A percentile compares a stretch with the other conserved stretches of the same genome.
These are phyloP conservation scores for Cyclotella atomus DNA, from an alignment of 108 stramenopile species.

Conservation along the genomic window DNA sequence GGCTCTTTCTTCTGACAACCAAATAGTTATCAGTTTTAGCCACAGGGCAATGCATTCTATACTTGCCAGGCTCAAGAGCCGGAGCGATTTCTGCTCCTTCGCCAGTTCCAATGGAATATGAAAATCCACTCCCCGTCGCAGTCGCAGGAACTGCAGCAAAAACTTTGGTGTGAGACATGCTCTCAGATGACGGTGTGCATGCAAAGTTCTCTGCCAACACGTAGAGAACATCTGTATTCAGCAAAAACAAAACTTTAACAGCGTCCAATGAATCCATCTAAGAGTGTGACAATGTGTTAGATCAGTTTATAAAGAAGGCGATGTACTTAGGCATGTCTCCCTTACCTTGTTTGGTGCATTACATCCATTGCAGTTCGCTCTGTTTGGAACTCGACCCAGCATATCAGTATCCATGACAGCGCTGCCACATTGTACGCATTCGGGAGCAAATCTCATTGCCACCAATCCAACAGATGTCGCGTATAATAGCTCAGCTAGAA, in stretches of 20 bases:
- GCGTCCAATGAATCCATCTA: slow-evolving; percentile 27
- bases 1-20: slow-evolving; percentile 12
- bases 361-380: slow-evolving; percentile 19
- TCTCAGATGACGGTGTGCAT: slow-evolving; percentile 31
- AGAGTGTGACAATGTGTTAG: no score
- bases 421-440: slow-evolving; percentile 38
- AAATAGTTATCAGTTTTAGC: slow-evolving; percentile 37
- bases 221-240: slow-evolving; percentile 33
- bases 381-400: slow-evolving; percentile 10
- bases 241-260: slow-evolving; percentile 38
- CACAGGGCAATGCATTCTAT: slow-evolving; percentile 49
- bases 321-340: no score
- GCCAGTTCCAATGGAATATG: slow-evolving; percentile 34
- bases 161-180: slow-evolving; percentile 12
- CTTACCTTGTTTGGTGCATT: slow-evolving; percentile 14
- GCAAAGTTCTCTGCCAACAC: slow-evolving; percentile 32
- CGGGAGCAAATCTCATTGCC: slow-evolving; percentile 39
- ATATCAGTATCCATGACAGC: slow-evolving; percentile 19
- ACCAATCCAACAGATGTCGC: slow-evolving; percentile 40
- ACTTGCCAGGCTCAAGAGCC: slow-evolving; percentile 11
- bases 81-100: slow-evolving; percentile 20
- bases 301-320: no score
- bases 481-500: slow-evolving; percentile 38
- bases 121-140: slow-evolving; percentile 35
- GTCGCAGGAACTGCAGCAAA: slow-evolving; percentile 44